These are phyloP conservation scores for Chamaecyparis obtusa DNA, from an alignment of 75 land plant species.

Conservation along the genomic window DNA sequence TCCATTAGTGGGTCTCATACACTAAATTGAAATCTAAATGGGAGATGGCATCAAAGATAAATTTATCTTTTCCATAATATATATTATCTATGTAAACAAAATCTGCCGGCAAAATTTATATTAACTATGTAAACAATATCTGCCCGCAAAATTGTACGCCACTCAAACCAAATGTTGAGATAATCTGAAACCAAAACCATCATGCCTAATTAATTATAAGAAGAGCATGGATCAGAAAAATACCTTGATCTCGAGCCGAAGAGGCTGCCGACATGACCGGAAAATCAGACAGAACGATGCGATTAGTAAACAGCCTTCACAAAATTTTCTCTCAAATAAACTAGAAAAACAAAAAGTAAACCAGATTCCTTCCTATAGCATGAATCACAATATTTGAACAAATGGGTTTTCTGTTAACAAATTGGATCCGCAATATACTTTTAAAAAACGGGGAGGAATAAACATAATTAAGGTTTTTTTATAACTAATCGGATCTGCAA, in stretches of 20 bases:
- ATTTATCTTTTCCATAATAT: neutral
- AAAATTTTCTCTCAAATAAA: neutral
- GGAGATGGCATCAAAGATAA: neutral
- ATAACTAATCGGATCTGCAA: neutral
- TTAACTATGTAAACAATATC: neutral
- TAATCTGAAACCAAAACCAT: neutral
- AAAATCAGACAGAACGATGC: constrained; percentile 8
- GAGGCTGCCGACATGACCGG: constrained; percentile 45
- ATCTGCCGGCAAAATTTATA: neutral
- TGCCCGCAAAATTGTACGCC: neutral
- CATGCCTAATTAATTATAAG: neutral
- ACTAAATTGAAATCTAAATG: neutral
- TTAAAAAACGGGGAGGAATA: neutral
- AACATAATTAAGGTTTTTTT: no score
- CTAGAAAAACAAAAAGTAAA: neutral
- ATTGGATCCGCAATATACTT: neutral
- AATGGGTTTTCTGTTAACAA: neutral
- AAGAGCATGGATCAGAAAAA: neutral
- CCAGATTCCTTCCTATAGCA: neutral
- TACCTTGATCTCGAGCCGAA: constrained; percentile 78
- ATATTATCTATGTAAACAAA: neutral
- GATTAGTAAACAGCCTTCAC: neutral
- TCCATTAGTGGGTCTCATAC: neutral
- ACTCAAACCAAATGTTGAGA: neutral
- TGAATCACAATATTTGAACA: neutral